These are phyloP conservation scores for Arthrobotrys conoides DNA, from an alignment of 2,329 filamentous ascomycete genomes.

Conservation along the genomic window DNA sequence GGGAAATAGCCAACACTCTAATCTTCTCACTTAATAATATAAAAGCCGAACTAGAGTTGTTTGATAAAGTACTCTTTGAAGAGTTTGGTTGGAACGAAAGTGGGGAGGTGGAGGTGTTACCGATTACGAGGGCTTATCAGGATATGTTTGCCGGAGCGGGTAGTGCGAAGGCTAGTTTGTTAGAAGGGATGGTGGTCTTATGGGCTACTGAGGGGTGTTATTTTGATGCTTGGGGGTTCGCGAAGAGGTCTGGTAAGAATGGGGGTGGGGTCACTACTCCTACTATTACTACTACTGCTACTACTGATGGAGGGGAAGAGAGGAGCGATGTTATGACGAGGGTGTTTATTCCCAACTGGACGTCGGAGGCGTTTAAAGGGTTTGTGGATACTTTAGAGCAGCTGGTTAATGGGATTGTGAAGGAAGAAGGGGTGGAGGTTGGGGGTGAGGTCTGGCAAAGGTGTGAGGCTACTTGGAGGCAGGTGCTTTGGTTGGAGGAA, in stretches of 20 bases:
- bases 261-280: background rate
- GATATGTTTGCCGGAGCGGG: constrained; percentile 31
- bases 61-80: constrained; percentile 26
- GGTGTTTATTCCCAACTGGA: constrained; percentile 65
- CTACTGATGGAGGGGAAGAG: constrained; percentile 26
- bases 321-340: constrained; percentile 64
- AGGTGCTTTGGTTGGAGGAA: constrained; percentile 68
- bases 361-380: constrained; percentile 21
- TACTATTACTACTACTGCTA: background rate
- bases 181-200: constrained; percentile 43
- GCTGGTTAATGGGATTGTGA: constrained; percentile 32
- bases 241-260: constrained; percentile 4
- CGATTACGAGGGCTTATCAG: constrained; percentile 33
- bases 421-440: constrained; percentile 30
- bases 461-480: constrained; percentile 67
- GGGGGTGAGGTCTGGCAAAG: constrained; percentile 32
- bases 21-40: constrained; percentile 42
- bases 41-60: constrained; percentile 11
- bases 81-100: constrained; percentile 16
- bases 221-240: constrained; percentile 43
- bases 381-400: constrained; percentile 40
- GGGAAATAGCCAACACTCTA: constrained; percentile 11
- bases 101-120: constrained; percentile 21
- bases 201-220: constrained; percentile 47
- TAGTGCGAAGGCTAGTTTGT: constrained; percentile 14